These are phyloP conservation scores for Vitis hybrid DNA, from an alignment of 177 flowering plant species.

Conservation along the genomic window DNA sequence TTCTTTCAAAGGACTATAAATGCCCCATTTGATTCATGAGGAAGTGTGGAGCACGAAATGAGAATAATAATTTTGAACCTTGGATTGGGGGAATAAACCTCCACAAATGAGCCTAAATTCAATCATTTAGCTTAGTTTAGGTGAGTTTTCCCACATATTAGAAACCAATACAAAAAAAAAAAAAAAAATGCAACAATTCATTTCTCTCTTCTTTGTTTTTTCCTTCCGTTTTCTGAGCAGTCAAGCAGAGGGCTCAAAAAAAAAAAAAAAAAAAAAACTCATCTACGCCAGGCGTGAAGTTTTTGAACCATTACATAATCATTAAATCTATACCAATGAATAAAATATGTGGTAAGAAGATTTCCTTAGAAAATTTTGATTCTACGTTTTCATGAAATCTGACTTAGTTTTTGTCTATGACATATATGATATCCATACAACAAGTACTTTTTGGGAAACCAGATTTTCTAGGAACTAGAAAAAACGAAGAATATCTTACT, in stretches of 20 bases:
- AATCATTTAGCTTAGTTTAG: not conserved
- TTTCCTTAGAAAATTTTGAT: too few species aligned
- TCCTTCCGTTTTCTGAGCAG: not conserved
- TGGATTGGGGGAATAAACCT: not conserved
- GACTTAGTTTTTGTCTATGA: not conserved
- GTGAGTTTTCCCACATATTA: not conserved
- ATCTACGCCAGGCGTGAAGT: not conserved
- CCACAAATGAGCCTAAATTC: not conserved
- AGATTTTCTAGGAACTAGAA: not conserved
- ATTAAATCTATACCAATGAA: not conserved
- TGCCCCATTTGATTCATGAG: too few species aligned
- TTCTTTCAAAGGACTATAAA: too few species aligned
- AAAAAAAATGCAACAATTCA: not conserved
- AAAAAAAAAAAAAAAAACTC: too few species aligned
- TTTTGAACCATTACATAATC: not conserved
- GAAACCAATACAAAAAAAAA: not conserved
- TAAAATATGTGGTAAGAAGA: too few species aligned
- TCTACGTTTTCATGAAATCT: too few species aligned
- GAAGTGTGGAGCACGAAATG: not conserved
- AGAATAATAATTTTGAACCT: not conserved
- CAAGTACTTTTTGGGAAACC: not conserved
- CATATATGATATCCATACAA: not conserved
- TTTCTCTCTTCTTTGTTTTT: not conserved
- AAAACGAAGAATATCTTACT: conserved; percentile 41
- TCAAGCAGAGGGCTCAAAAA: too few species aligned